These are phyloP conservation scores for Solanum medicagineum DNA, from an alignment of 257 asterid species.

Conservation along the genomic window DNA sequence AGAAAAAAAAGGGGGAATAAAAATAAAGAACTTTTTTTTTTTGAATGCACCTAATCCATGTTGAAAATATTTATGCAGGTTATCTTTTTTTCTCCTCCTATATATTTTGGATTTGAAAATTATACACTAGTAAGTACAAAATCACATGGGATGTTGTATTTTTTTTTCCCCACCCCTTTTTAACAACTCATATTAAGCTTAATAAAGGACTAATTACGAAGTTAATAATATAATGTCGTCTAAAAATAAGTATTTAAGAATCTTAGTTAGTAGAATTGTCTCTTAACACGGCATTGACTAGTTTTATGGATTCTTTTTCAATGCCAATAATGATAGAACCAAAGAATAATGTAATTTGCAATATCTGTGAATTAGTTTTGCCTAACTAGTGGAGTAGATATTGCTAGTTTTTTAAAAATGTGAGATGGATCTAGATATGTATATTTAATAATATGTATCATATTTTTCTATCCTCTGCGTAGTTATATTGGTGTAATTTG, in stretches of 20 bases:
- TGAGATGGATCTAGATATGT: no score
- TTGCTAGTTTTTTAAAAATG: no score
- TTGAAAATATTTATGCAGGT: not conserved
- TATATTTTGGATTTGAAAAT: not conserved
- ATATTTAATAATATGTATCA: no score
- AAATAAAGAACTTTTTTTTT: not conserved
- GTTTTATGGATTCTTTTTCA: not conserved
- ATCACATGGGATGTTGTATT: not conserved
- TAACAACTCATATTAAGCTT: not conserved
- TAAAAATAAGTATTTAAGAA: not conserved
- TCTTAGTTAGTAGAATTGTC: not conserved
- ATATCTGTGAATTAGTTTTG: not conserved
- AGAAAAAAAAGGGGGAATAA: no score
- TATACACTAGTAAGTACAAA: not conserved
- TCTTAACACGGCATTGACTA: not conserved
- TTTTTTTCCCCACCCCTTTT: no score
- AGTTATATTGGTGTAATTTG: not conserved
- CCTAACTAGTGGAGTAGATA: no score
- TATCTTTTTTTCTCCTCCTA: not conserved
- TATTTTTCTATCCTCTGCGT: no score
- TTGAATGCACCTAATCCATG: not conserved
- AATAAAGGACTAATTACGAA: not conserved
- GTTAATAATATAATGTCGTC: not conserved
- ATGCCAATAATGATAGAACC: not conserved
- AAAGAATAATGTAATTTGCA: not conserved